Percentiles rank a stretch among this genome's conserved stretches.
Evolutionary conservation across 768 basidiomycete species (phyloP).

Genomic region (Coprinopsis sp.): DNA sequence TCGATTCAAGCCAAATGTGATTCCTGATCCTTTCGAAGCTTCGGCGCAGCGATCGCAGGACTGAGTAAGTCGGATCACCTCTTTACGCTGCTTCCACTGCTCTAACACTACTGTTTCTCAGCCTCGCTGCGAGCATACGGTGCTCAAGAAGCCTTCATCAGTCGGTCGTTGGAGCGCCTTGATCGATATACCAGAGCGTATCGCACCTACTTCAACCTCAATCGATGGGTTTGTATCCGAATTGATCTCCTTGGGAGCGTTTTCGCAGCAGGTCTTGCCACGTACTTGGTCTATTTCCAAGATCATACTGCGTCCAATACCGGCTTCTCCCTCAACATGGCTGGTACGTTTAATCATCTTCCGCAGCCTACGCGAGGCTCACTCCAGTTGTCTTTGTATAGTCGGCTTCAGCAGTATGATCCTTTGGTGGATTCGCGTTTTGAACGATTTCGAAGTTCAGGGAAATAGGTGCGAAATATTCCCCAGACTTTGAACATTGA

Average conservation of each 20-base stretch:
- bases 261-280: constrained; percentile 48
- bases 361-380: too few species aligned
- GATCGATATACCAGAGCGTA: constrained; percentile 44
- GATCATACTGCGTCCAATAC: constrained; percentile 36
- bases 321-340: constrained; percentile 54
- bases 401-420: constrained; percentile 55
- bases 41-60: constrained; percentile 57
- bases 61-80: constrained; percentile 36
- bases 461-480: constrained; percentile 17
- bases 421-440: constrained; percentile 41
- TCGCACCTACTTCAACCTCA: constrained; percentile 45
- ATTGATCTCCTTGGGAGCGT: constrained; percentile 52
- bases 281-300: constrained; percentile 45
- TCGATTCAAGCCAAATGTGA: not conserved
- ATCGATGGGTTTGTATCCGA: constrained; percentile 42
- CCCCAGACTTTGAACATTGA: not conserved
- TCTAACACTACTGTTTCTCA: constrained; percentile 9
- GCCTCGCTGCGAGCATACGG: constrained; percentile 62
- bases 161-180: constrained; percentile 42
- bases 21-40: constrained; percentile 18
- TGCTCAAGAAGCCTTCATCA: constrained; percentile 43
- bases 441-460: constrained; percentile 41
- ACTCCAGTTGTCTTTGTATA: constrained; percentile 7
- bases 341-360: constrained; percentile 23
- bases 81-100: not conserved